These are phyloP conservation scores for Astrothelium subdiscretum DNA, from an alignment of 495 filamentous ascomycete species.

Conservation along the genomic window DNA sequence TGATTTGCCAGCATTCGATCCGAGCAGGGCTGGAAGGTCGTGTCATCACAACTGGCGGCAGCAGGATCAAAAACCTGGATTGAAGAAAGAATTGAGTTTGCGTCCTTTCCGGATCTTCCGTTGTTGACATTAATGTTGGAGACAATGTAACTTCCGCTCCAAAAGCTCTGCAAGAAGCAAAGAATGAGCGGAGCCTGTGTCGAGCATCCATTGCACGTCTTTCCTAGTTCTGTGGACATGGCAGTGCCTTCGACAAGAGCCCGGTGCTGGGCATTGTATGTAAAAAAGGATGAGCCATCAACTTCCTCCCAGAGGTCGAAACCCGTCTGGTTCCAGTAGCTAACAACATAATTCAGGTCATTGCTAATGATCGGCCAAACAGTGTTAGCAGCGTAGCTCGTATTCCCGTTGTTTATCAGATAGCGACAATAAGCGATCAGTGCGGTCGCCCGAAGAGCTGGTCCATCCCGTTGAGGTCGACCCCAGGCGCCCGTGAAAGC, in stretches of 20 bases:
- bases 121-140: slow-evolving; percentile 42
- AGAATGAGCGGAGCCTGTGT: slow-evolving; percentile 47
- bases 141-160: slow-evolving; percentile 41
- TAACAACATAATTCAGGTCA: slow-evolving; percentile 56
- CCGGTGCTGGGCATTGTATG: slow-evolving; percentile 34
- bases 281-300: slow-evolving; percentile 50
- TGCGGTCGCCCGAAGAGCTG: slow-evolving; percentile 55
- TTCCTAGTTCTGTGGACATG: slow-evolving; percentile 40
- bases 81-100: slow-evolving; percentile 48
- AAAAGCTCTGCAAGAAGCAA: slow-evolving; percentile 55
- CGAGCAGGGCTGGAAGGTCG: slow-evolving; percentile 53
- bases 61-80: slow-evolving; percentile 54
- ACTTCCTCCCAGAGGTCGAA: slow-evolving; percentile 70
- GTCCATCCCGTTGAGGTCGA: slow-evolving; percentile 61
- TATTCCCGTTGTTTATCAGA: slow-evolving; percentile 38
- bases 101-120: slow-evolving; percentile 47
- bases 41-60: slow-evolving; percentile 40
- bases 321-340: slow-evolving; percentile 60
- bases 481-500: slow-evolving; percentile 56
- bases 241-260: slow-evolving; percentile 52
- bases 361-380: slow-evolving; percentile 56
- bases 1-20: slow-evolving; percentile 52
- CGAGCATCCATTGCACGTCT: slow-evolving; percentile 36
- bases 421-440: slow-evolving; percentile 34
- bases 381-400: slow-evolving; percentile 25